Percentiles rank a stretch among this genome's conserved stretches.
These are phyloP conservation scores for Volvox carteri DNA, from an alignment of 163 green algal genomes.

Conservation along the genomic window DNA sequence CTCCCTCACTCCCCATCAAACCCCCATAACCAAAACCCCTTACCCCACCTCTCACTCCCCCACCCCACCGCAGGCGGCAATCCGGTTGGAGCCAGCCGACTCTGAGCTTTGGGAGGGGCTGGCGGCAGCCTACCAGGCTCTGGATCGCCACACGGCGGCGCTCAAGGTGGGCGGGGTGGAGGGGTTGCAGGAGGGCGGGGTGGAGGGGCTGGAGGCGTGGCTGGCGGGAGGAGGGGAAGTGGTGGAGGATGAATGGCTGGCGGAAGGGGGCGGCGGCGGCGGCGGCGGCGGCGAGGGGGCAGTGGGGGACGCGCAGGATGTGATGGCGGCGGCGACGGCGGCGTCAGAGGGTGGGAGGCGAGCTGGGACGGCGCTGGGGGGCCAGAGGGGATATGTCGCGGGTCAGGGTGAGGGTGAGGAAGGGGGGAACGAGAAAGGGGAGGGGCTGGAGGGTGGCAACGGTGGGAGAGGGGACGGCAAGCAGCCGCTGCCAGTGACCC, in stretches of 20 bases:
- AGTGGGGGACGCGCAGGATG: background rate
- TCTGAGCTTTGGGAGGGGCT: conserved; percentile 83
- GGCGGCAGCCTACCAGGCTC: conserved; percentile 76
- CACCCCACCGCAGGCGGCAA: background rate
- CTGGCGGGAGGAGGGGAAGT: background rate
- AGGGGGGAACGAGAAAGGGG: background rate
- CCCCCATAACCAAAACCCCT: too few relatives aligned
- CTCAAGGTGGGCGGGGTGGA: conserved; percentile 69
- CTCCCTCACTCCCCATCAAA: too few relatives aligned
- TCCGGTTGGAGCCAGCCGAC: conserved; percentile 50
- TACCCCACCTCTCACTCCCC: too few relatives aligned
- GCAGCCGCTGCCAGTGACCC: background rate
- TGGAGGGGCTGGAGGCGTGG: background rate
- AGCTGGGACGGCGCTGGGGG: background rate
- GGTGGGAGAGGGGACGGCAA: background rate
- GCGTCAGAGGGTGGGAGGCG: background rate
- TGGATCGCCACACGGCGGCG: conserved; percentile 80
- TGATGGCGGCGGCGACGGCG: background rate
- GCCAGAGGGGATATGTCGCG: background rate
- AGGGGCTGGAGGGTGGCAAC: background rate
- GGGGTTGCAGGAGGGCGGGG: background rate
- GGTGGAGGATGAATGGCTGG: background rate
- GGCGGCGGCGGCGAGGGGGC: background rate
- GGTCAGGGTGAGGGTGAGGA: background rate
- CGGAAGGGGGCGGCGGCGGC: background rate